Evolutionary conservation across 257 asterid genomes (phyloP).

Genomic region (Eustoma russellianum): DNA sequence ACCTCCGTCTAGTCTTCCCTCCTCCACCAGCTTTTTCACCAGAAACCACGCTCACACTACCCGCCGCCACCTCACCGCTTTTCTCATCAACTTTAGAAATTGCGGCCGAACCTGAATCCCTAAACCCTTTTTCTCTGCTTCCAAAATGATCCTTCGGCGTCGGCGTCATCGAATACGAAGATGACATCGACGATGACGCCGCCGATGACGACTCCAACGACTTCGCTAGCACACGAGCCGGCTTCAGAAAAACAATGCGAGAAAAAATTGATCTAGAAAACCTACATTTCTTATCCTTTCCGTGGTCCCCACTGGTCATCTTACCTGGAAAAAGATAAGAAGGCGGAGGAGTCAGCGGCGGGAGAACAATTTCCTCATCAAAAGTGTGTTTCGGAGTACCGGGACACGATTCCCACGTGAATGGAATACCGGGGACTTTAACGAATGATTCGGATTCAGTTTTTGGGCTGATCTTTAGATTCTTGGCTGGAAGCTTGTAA

Average conservation of each 20-base stretch:
- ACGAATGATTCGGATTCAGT: conserved; percentile 33
- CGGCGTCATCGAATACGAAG: conserved; percentile 33
- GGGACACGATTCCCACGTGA: conserved; percentile 74
- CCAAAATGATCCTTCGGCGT: conserved; percentile 16
- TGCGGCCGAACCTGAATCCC: conserved; percentile 18
- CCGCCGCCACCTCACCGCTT: background rate
- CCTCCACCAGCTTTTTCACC: conserved; percentile 2
- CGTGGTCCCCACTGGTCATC: conserved; percentile 8
- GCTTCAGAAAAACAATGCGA: background rate
- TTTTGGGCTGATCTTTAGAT: conserved; percentile 11
- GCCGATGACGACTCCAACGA: conserved; percentile 4
- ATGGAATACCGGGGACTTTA: conserved; percentile 52
- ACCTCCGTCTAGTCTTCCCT: conserved; percentile 10
- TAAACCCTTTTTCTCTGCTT: background rate
- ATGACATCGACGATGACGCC: conserved; percentile 15
- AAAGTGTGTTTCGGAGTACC: conserved; percentile 64
- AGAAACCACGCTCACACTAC: conserved; percentile 19
- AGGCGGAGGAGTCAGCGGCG: conserved; percentile 82
- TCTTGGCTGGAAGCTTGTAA: conserved; percentile 37
- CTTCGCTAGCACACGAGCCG: conserved; percentile 10
- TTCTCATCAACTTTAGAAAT: conserved; percentile 10
- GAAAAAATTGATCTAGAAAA: conserved; percentile 24
- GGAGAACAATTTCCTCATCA: conserved; percentile 31
- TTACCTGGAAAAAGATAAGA: conserved; percentile 24
- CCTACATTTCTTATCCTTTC: conserved; percentile 16